Percentiles rank a stretch among this genome's conserved stretches.
Evolutionary conservation across 345 rosid genomes (phyloP).

Genomic region (Cardamine occulta): DNA sequence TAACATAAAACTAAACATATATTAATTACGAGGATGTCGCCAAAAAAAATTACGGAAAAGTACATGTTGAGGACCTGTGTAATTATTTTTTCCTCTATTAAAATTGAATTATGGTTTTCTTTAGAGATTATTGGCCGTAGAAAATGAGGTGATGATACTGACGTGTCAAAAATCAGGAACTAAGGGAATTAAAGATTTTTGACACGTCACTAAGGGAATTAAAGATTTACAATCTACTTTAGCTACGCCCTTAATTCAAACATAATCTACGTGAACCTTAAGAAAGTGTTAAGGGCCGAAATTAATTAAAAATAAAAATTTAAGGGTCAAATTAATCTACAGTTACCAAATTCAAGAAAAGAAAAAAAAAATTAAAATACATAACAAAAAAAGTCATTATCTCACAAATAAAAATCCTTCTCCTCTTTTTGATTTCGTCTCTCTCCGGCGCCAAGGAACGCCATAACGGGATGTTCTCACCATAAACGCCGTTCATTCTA

Average conservation of each 20-base stretch:
- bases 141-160: slow-evolving; percentile 27
- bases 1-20: not conserved
- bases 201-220: too few relatives aligned
- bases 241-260: slow-evolving; percentile 32
- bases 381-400: slow-evolving; percentile 22
- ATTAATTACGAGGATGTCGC: not conserved
- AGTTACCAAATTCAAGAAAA: slow-evolving; percentile 1
- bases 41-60: not conserved
- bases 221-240: slow-evolving; percentile 7
- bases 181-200: slow-evolving; percentile 15
- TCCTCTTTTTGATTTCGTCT: slow-evolving; percentile 12
- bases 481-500: slow-evolving; percentile 56
- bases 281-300: slow-evolving; percentile 46
- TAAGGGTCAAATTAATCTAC: slow-evolving; percentile 45
- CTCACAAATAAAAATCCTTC: slow-evolving; percentile 21
- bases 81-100: not conserved
- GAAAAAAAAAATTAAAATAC: not conserved
- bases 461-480: slow-evolving; percentile 53
- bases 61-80: not conserved
- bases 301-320: slow-evolving; percentile 2
- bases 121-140: slow-evolving; percentile 23
- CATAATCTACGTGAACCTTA: slow-evolving; percentile 32
- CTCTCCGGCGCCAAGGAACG: slow-evolving; percentile 42
- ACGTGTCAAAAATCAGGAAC: slow-evolving; percentile 31
- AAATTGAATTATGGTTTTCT: not conserved